These are phyloP conservation scores for Blumeria hordei DNA, from an alignment of 2,329 filamentous ascomycete genomes.

Conservation along the genomic window DNA sequence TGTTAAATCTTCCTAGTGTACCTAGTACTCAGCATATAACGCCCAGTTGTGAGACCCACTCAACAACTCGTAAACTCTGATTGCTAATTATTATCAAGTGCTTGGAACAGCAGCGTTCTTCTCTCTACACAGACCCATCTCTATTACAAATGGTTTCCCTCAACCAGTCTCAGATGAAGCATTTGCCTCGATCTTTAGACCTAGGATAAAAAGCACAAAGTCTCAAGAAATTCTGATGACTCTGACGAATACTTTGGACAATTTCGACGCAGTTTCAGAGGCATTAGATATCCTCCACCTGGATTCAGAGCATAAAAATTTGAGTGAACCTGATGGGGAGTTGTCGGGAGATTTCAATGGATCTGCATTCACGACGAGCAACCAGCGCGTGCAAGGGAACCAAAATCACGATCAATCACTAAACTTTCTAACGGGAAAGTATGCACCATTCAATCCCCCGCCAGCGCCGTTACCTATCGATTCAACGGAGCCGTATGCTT, in stretches of 20 bases:
- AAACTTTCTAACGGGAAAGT: constrained; percentile 42
- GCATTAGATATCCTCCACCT: constrained; percentile 18
- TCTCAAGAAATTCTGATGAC: constrained; percentile 39
- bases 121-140: constrained; percentile 84
- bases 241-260: constrained; percentile 32
- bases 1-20: constrained; percentile 43
- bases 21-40: constrained; percentile 51
- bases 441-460: constrained; percentile 67
- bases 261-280: constrained; percentile 33
- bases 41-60: constrained; percentile 16
- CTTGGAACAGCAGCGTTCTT: constrained; percentile 82
- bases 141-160: constrained; percentile 60
- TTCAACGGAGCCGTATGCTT: constrained; percentile 15
- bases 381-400: constrained; percentile 25
- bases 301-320: constrained; percentile 8
- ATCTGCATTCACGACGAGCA: constrained; percentile 22
- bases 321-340: constrained; percentile 15
- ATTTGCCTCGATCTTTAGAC: constrained; percentile 66
- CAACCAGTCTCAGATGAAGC: constrained; percentile 44
- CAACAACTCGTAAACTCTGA: not conserved
- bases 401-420: constrained; percentile 28
- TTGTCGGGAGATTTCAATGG: constrained; percentile 19
- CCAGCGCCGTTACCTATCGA: constrained; percentile 44
- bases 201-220: constrained; percentile 25
- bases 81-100: constrained; percentile 27